These are phyloP conservation scores for Parafenestella ontariensis DNA, from an alignment of 2,329 filamentous ascomycete genomes.

Conservation along the genomic window DNA sequence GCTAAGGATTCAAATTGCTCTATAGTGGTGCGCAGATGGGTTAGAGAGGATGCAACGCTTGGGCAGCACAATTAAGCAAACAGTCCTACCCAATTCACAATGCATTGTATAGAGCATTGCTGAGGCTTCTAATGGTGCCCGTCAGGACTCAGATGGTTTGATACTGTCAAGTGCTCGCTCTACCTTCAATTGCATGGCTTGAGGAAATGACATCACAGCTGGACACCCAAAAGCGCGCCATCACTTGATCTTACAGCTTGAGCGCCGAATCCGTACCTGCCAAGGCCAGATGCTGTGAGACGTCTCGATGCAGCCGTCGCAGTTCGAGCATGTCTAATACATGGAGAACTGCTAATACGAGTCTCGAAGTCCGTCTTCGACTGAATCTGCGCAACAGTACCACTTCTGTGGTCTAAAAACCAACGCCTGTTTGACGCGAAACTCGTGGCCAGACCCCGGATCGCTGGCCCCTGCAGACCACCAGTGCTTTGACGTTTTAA, in stretches of 20 bases:
- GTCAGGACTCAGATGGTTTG: too few species aligned
- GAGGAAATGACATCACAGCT: constrained; percentile 21
- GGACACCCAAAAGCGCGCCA: constrained; percentile 14
- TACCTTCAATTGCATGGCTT: neutral
- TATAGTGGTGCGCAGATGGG: neutral
- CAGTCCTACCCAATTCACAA: too few species aligned
- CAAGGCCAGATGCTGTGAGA: constrained; percentile 22
- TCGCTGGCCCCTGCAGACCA: constrained; percentile 23
- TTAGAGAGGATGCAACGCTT: neutral
- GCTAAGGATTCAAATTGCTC: too few species aligned
- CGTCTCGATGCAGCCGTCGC: constrained; percentile 4
- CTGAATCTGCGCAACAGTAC: neutral
- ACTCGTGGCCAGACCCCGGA: constrained; percentile 13
- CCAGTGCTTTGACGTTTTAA: constrained; percentile 33
- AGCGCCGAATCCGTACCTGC: constrained; percentile 20
- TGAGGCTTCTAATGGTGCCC: neutral
- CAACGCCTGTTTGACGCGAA: constrained; percentile 3
- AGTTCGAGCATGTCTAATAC: neutral
- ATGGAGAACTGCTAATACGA: neutral
- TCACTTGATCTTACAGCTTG: constrained; percentile 17
- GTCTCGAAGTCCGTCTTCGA: neutral
- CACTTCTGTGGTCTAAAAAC: neutral
- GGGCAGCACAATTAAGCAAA: too few species aligned
- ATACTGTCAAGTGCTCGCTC: too few species aligned
- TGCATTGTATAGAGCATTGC: neutral